Evolutionary conservation across 306 rosid species (phyloP).

Genomic region (Macrotyloma uniflorum): DNA sequence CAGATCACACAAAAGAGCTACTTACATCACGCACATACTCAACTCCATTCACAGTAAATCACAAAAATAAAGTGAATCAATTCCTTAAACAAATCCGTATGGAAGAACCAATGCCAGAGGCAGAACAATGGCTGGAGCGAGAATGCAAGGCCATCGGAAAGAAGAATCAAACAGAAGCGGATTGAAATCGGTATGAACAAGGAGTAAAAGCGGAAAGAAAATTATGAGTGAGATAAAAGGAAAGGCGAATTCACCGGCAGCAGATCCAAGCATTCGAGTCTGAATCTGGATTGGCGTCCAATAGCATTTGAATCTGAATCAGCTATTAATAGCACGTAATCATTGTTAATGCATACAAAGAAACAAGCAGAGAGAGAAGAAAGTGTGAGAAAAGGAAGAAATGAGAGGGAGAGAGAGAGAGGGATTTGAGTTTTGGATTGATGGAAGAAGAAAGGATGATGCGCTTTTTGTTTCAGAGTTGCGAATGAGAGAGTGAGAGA

Average conservation of each 20-base stretch:
- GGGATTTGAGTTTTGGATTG: constrained; percentile 50
- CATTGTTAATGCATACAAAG: background rate
- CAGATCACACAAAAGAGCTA: constrained; percentile 37
- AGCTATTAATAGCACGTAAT: constrained; percentile 20
- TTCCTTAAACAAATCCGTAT: background rate
- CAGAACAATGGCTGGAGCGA: constrained; percentile 27
- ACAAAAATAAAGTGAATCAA: background rate
- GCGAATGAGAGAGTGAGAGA: constrained; percentile 28
- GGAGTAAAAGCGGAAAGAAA: background rate
- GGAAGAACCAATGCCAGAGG: constrained; percentile 1
- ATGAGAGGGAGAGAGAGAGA: constrained; percentile 35
- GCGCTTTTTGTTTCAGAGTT: constrained; percentile 28
- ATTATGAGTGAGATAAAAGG: constrained; percentile 15
- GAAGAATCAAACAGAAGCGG: background rate
- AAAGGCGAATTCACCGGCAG: constrained; percentile 61
- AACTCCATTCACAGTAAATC: constrained; percentile 44
- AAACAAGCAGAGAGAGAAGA: constrained; percentile 13
- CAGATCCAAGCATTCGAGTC: constrained; percentile 73
- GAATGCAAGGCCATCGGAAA: background rate
- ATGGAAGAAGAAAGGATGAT: constrained; percentile 49
- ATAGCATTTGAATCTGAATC: constrained; percentile 59
- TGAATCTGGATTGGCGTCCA: constrained; percentile 33
- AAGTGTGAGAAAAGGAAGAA: constrained; percentile 33
- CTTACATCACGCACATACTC: constrained; percentile 23
- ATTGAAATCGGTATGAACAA: background rate